These are phyloP conservation scores for Acrodontium crateriforme DNA, from an alignment of 2,329 filamentous ascomycete genomes.

Conservation along the genomic window DNA sequence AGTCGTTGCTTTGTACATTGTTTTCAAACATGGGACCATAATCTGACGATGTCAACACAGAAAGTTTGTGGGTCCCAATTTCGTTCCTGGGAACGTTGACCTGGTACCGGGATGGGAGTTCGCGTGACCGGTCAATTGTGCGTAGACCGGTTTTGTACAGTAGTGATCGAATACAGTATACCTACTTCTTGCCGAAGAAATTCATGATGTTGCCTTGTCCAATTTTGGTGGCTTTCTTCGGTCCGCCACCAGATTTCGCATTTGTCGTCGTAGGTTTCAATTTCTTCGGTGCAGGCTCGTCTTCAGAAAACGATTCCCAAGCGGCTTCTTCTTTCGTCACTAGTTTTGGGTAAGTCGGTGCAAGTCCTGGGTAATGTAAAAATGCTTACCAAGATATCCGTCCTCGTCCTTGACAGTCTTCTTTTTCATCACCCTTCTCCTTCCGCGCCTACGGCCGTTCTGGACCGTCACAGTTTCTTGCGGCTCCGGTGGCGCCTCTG, in stretches of 20 bases:
- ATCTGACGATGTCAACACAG: no score
- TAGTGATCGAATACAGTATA: no score
- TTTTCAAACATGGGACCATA: no score
- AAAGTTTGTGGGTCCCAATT: no score
- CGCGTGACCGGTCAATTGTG: no score
- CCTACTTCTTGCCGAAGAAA: conserved; percentile 72
- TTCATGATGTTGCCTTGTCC: conserved; percentile 78
- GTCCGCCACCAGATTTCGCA: conserved; percentile 32
- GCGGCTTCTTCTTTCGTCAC: conserved; percentile 72
- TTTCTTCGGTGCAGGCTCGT: conserved; percentile 53
- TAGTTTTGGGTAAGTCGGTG: conserved; percentile 21
- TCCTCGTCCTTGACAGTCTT: conserved; percentile 76
- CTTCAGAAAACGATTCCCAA: conserved; percentile 92
- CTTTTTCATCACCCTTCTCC: conserved; percentile 73
- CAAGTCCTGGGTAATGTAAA: background rate
- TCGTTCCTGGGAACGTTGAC: no score
- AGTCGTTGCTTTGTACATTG: no score
- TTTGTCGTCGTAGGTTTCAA: conserved; percentile 41
- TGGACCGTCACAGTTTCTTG: conserved; percentile 37
- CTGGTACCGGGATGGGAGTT: no score
- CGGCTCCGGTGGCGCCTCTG: conserved; percentile 25
- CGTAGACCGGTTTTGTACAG: no score
- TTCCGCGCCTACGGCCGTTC: conserved; percentile 59
- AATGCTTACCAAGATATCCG: conserved; percentile 64
- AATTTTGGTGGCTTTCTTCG: conserved; percentile 29